A percentile compares a stretch with the other conserved stretches of the same genome.
These are phyloP conservation scores for Calonectria leucothoes DNA, from an alignment of 2,329 filamentous ascomycete species.

Conservation along the genomic window DNA sequence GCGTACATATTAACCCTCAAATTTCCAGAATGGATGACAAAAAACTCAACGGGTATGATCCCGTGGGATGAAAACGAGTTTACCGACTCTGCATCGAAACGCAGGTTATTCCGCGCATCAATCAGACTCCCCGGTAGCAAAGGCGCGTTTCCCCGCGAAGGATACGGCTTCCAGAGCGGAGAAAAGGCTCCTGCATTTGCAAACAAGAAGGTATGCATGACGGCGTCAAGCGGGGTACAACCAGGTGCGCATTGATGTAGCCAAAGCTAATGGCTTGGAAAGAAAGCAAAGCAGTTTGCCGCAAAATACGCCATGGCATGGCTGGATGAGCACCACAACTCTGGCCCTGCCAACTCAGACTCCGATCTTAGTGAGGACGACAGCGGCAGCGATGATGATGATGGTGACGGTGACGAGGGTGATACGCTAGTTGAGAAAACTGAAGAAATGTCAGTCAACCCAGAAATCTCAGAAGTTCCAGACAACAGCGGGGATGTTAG, in stretches of 20 bases:
- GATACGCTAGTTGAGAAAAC: not conserved
- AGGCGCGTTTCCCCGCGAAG: slow-evolving; percentile 42
- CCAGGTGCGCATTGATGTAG: not conserved
- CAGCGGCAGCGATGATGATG: not conserved
- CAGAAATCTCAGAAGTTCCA: not conserved
- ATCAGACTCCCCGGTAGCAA: slow-evolving; percentile 38
- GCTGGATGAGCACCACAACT: slow-evolving; percentile 39
- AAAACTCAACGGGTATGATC: slow-evolving; percentile 1
- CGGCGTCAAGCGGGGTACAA: too few relatives aligned
- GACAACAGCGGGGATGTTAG: not conserved
- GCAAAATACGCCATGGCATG: slow-evolving; percentile 60
- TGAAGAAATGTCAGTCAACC: not conserved
- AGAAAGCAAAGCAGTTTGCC: slow-evolving; percentile 64
- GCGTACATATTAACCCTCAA: not conserved
- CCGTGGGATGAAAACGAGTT: slow-evolving; percentile 1
- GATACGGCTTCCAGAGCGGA: slow-evolving; percentile 48
- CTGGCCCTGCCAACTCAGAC: not conserved
- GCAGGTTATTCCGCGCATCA: slow-evolving; percentile 37
- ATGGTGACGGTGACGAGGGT: not conserved
- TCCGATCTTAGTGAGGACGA: not conserved
- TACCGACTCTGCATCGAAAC: not conserved
- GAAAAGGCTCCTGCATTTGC: slow-evolving; percentile 51
- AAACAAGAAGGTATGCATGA: slow-evolving; percentile 58
- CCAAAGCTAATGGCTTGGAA: not conserved
- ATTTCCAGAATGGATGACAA: slow-evolving; percentile 27